Evolutionary conservation across 2,329 filamentous ascomycete species (phyloP).

Genomic region (Parascedosporium putredinis): DNA sequence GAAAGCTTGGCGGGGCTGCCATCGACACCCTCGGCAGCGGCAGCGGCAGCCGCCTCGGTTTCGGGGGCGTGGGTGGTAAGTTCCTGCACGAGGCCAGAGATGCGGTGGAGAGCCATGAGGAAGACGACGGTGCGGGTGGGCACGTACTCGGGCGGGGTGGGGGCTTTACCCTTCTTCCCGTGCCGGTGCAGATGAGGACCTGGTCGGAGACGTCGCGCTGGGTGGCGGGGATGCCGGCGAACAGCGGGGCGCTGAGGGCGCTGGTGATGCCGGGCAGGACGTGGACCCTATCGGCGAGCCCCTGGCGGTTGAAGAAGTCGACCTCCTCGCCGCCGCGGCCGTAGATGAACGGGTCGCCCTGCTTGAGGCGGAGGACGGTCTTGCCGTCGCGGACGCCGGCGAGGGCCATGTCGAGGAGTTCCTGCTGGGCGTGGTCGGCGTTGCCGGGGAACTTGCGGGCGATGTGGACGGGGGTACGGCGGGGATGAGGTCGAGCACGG

Average conservation of each 20-base stretch:
- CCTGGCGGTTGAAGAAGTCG: conserved; percentile 65
- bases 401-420: conserved; percentile 71
- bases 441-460: conserved; percentile 97
- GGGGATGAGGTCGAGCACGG: conserved; percentile 82
- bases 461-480: conserved; percentile 80
- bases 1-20: no score
- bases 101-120: conserved; percentile 86
- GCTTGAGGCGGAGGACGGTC: conserved; percentile 81
- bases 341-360: conserved; percentile 94
- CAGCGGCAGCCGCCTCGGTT: conserved; percentile 20
- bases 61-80: conserved; percentile 44
- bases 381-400: conserved; percentile 55
- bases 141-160: conserved; percentile 71
- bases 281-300: conserved; percentile 50
- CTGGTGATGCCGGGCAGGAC: conserved; percentile 89
- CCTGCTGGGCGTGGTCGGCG: conserved; percentile 84
- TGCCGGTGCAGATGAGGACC: conserved; percentile 92
- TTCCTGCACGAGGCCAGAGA: conserved; percentile 61
- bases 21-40: conserved; percentile 19
- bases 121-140: conserved; percentile 77
- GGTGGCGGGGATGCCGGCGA: conserved; percentile 78
- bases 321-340: conserved; percentile 91
- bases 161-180: conserved; percentile 81
- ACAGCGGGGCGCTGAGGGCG: conserved; percentile 76
- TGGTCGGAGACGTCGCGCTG: conserved; percentile 87